These are phyloP conservation scores for Penicillium digitatum DNA, from an alignment of 2,329 filamentous ascomycete genomes.

Conservation along the genomic window DNA sequence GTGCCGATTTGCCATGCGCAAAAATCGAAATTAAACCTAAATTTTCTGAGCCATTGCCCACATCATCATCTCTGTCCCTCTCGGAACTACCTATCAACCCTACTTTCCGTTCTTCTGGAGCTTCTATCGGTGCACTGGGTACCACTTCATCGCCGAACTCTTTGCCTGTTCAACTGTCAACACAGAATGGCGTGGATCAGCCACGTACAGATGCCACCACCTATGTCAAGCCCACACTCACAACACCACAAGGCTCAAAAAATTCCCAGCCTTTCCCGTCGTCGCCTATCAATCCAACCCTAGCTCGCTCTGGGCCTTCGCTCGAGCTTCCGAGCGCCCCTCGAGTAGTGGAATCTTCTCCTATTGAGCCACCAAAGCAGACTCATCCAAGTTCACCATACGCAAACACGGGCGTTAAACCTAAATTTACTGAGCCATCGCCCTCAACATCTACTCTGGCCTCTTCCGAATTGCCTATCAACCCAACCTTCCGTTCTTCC, in stretches of 20 bases:
- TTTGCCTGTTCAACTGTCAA: neutral
- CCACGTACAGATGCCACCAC: neutral
- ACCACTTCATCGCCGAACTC: neutral
- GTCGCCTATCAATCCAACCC: constrained; percentile 34
- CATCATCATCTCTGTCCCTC: neutral
- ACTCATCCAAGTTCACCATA: neutral
- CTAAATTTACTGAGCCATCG: neutral
- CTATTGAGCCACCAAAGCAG: neutral
- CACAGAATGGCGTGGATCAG: neutral
- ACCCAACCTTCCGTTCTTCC: neutral
- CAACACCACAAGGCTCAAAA: constrained; percentile 10
- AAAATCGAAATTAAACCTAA: neutral
- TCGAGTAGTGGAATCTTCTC: neutral
- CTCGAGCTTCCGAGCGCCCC: neutral
- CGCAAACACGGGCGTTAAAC: neutral
- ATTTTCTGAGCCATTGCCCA: neutral
- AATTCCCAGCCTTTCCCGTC: constrained; percentile 30
- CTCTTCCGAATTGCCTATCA: constrained; percentile 15
- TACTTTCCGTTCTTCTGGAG: neutral
- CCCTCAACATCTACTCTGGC: constrained; percentile 8
- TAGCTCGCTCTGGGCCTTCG: neutral
- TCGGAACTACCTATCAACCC: constrained; percentile 2
- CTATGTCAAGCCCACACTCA: neutral
- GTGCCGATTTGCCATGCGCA: neutral
- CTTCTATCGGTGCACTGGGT: too few relatives aligned